Base-by-base conservation (phyloP, 192 early-diverging fungal species). In the Mortierella alpina region DNA sequence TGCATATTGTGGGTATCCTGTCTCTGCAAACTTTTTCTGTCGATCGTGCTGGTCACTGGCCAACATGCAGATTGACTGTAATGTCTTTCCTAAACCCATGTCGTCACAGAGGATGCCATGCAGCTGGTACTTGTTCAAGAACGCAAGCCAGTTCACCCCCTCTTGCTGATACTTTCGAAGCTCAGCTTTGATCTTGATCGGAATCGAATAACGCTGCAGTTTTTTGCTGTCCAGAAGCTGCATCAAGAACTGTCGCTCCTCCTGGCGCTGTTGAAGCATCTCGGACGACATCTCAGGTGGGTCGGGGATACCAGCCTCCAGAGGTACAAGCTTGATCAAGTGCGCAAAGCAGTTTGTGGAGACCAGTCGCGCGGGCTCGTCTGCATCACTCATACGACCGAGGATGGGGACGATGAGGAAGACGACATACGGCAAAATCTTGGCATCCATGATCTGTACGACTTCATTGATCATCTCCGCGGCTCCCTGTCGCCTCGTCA, bases 51-150 rank as follows among this genome's bases (percentile, higher is more conserved):
- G 96, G 83, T 98, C 95, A 70, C 94, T 91, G 0, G 96, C 94
- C 46, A 99, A 68, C 65, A 98, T 96, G 69, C 95, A 97, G 64
- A 99, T 98, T 41, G 96, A 93, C 76, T 99, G 98, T 44, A 98
- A 74, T 2, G 97, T 98, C 84, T 99, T 99, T 11, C 98, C 98
- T 22, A 99, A 83, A 22, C 98, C 98, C 98, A 98, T 98, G 86
- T 98, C 95, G 79, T 99, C 98, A 84, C 97, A 98, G 17, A 99
- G 87, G 73, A 98, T 95, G 13, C 98, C 98, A 73, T 99, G 98
- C 23, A 99, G 85, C 68, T 96, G 94, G 74, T 97, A 99, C 67
- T 95, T 92, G 82, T 96, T 96, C 66, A 99, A 87, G 79, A 99
- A 99, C 14, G 96, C 95, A 63, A 99, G 85, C 98, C 98, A 99